These are phyloP conservation scores for Microglena sp. DNA, from an alignment of 139 green algal genomes.

Conservation along the genomic window DNA sequence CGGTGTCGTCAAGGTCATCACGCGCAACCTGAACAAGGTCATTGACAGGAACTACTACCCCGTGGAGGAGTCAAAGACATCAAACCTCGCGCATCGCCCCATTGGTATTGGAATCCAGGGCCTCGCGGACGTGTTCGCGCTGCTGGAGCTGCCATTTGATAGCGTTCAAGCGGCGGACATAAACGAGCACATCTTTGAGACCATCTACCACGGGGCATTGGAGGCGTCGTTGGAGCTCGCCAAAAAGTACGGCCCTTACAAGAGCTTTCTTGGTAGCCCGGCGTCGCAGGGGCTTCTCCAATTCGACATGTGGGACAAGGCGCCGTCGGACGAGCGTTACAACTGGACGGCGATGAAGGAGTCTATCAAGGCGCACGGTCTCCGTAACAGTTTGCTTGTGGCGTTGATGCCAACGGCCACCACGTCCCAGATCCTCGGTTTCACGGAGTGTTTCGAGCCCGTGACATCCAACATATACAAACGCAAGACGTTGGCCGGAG, in stretches of 20 bases:
- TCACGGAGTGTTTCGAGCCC: conserved; percentile 34
- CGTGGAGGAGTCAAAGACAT: background rate
- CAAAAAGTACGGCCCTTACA: conserved; percentile 8
- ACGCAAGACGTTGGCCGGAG: conserved; percentile 11
- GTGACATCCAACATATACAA: conserved; percentile 27
- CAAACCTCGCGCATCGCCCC: conserved; percentile 27
- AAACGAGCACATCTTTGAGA: conserved; percentile 31
- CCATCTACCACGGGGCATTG: conserved; percentile 29
- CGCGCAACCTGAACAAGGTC: conserved; percentile 29
- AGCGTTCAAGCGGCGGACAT: conserved; percentile 4
- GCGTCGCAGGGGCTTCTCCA: conserved; percentile 19
- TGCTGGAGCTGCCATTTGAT: conserved; percentile 26
- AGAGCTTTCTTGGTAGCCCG: conserved; percentile 15
- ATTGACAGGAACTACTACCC: conserved; percentile 37
- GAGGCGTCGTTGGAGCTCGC: conserved; percentile 14
- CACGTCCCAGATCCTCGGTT: conserved; percentile 26
- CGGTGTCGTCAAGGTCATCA: conserved; percentile 10
- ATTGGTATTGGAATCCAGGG: conserved; percentile 29
- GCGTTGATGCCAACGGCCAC: conserved; percentile 28
- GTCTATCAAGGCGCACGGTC: conserved; percentile 3
- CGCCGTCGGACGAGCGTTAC: background rate
- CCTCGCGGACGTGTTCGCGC: conserved; percentile 26
- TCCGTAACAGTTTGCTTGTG: conserved; percentile 22
- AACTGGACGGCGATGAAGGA: conserved; percentile 12
- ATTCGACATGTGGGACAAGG: conserved; percentile 24